Conservation (phyloP, 2,329 filamentous ascomycete genomes). For the Aspergillus sp. region DNA sequence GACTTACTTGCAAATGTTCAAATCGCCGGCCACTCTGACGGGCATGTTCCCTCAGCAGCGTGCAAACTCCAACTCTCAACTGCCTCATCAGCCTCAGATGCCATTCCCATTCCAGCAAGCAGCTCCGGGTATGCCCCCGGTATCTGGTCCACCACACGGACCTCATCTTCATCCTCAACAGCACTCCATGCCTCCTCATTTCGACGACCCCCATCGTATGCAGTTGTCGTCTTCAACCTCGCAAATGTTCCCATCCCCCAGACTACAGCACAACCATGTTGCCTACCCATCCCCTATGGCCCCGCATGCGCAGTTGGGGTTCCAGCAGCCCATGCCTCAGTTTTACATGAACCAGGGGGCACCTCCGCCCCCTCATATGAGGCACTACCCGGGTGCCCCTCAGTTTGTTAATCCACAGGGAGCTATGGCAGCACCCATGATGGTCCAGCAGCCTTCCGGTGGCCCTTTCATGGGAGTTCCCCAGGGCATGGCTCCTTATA, state of each 20-base stretch:
- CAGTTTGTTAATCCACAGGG: conserved; percentile 68
- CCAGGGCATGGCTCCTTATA: conserved; percentile 61
- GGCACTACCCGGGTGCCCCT: conserved; percentile 63
- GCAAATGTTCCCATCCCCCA: conserved; percentile 79
- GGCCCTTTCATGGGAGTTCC: conserved; percentile 65
- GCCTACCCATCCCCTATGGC: conserved; percentile 63
- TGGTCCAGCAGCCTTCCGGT: conserved; percentile 67
- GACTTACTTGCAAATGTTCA: conserved; percentile 74
- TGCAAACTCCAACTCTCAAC: conserved; percentile 55
- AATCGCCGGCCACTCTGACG: conserved; percentile 54
- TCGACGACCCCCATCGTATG: conserved; percentile 77
- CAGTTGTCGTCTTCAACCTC: conserved; percentile 73
- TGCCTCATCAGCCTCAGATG: conserved; percentile 76
- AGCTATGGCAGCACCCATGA: conserved; percentile 70
- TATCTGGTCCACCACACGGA: conserved; percentile 67
- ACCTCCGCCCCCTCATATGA: conserved; percentile 63
- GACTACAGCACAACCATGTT: conserved; percentile 62
- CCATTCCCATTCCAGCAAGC: conserved; percentile 75
- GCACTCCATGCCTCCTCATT: conserved; percentile 61
- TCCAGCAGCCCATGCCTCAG: conserved; percentile 64
- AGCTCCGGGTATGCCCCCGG: conserved; percentile 59
- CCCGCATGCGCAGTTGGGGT: conserved; percentile 63
- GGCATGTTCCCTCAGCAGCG: conserved; percentile 66
- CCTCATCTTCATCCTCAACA: conserved; percentile 70
- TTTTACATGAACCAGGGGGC: conserved; percentile 64